Conservation (phyloP, 2,329 filamentous ascomycete species). For the Colletotrichum sp. region DNA sequence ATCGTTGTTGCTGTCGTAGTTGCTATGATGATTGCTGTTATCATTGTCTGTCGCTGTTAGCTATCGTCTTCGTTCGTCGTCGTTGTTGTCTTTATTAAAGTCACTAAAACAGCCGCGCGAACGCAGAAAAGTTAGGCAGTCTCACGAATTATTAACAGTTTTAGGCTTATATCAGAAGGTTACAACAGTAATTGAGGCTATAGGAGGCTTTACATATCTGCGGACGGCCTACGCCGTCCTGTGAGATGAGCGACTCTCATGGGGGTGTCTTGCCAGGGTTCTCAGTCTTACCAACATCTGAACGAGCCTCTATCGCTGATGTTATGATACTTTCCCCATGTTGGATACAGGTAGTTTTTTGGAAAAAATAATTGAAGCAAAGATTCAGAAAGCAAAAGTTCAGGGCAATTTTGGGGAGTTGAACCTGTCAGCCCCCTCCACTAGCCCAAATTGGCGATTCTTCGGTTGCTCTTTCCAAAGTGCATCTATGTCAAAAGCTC, state of each 20-base stretch:
- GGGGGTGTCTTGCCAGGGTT: neutral
- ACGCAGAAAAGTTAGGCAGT: neutral
- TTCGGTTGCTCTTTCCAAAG: neutral
- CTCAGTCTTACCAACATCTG: neutral
- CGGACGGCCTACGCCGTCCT: neutral
- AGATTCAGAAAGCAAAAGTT: neutral
- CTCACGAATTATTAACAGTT: too few species aligned
- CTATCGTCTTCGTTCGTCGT: too few species aligned
- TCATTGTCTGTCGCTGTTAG: too few species aligned
- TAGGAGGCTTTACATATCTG: fast-evolving
- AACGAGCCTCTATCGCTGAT: neutral
- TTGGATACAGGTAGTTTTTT: neutral
- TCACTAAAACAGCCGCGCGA: too few species aligned
- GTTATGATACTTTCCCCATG: neutral
- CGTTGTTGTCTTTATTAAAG: too few species aligned
- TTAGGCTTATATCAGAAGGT: neutral
- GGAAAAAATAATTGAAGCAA: neutral
- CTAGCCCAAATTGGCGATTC: neutral
- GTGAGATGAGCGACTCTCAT: neutral
- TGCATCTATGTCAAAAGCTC: neutral
- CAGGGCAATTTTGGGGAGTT: neutral
- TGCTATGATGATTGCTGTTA: too few species aligned
- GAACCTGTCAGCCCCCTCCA: neutral
- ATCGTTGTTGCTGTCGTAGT: too few species aligned
- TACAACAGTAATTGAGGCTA: neutral